phyloP scores from a whole-genome alignment of 192 early-diverging fungal species.

The Linnemannia zychae region DNA sequence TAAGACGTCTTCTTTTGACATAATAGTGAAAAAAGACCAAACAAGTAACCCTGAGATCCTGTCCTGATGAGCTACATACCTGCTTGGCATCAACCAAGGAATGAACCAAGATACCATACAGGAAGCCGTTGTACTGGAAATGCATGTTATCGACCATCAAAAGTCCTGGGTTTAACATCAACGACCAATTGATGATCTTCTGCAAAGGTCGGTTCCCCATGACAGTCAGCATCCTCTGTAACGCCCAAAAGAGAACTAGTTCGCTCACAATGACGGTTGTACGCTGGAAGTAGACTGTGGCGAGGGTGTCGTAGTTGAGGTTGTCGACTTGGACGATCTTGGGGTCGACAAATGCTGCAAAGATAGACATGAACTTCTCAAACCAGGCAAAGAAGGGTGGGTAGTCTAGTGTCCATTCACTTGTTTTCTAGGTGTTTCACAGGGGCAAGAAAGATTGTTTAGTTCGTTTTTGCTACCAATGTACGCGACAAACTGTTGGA shows the following conservation, averaged over 20 bases:
- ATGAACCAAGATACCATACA: slow-evolving; percentile 89
- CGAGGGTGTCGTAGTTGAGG: slow-evolving; percentile 71
- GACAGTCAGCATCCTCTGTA: slow-evolving; percentile 54
- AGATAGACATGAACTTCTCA: slow-evolving; percentile 80
- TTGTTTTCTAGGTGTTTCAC: slow-evolving; percentile 68
- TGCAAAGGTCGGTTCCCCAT: slow-evolving; percentile 54
- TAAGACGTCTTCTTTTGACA: slow-evolving; percentile 10
- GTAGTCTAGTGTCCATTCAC: slow-evolving; percentile 96
- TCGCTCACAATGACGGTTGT: slow-evolving; percentile 87
- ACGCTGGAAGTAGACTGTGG: slow-evolving; percentile 90
- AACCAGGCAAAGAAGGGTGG: slow-evolving; percentile 99
- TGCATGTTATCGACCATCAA: slow-evolving; percentile 94
- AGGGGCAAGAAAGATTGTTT: neutral
- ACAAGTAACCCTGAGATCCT: neutral
- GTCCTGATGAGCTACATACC: slow-evolving; percentile 50
- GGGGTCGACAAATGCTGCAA: slow-evolving; percentile 71
- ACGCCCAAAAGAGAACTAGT: slow-evolving; percentile 78
- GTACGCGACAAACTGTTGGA: neutral
- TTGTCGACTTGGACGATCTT: slow-evolving; percentile 83
- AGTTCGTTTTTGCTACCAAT: neutral
- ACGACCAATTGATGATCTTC: slow-evolving; percentile 67
- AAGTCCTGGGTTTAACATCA: slow-evolving; percentile 79
- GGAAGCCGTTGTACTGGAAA: slow-evolving; percentile 97
- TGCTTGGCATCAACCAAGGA: slow-evolving; percentile 81
- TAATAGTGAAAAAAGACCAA: neutral